Percentiles rank a stretch among this genome's conserved stretches.
Evolutionary conservation across 1,284 basidiomycete species (phyloP).

Genomic region (Melanopsichium pennsylvanicum): DNA sequence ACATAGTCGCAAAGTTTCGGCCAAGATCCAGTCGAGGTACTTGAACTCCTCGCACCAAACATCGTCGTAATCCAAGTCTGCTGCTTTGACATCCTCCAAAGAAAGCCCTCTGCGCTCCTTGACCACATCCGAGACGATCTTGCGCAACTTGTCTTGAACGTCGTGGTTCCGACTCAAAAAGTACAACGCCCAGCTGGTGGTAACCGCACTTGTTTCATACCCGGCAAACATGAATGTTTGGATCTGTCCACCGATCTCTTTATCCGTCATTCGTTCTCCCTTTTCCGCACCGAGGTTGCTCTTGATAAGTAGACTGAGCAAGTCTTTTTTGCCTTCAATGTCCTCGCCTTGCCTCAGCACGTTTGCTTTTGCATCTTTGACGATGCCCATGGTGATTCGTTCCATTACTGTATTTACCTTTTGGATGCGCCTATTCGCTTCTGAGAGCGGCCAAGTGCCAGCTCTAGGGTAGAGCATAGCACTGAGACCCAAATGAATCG

Average conservation of each 20-base stretch:
- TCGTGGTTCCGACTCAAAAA: constrained; percentile 74
- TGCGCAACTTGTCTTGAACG: constrained; percentile 69
- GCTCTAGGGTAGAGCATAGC: constrained; percentile 30
- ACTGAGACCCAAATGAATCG: constrained; percentile 29
- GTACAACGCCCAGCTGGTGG: constrained; percentile 78
- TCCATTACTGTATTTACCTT: constrained; percentile 37
- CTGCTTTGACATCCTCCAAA: constrained; percentile 25
- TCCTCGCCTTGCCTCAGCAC: constrained; percentile 24
- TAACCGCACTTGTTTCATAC: constrained; percentile 80
- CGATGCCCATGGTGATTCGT: constrained; percentile 32
- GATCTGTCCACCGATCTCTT: constrained; percentile 78
- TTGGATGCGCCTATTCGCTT: constrained; percentile 29
- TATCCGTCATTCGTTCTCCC: constrained; percentile 72
- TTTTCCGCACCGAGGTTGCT: constrained; percentile 11
- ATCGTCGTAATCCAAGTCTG: constrained; percentile 38
- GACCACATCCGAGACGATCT: not conserved
- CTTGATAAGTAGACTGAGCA: constrained; percentile 33
- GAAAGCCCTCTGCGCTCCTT: constrained; percentile 31
- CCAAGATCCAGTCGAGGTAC: constrained; percentile 52
- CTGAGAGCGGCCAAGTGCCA: constrained; percentile 27
- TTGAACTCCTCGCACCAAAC: constrained; percentile 43
- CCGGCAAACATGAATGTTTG: constrained; percentile 82
- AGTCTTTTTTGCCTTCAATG: constrained; percentile 32
- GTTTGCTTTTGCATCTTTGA: constrained; percentile 8
- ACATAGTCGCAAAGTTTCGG: constrained; percentile 55